phyloP scores from a whole-genome alignment of 2,329 filamentous ascomycete genomes.

The Fusarium guadeloupense region DNA sequence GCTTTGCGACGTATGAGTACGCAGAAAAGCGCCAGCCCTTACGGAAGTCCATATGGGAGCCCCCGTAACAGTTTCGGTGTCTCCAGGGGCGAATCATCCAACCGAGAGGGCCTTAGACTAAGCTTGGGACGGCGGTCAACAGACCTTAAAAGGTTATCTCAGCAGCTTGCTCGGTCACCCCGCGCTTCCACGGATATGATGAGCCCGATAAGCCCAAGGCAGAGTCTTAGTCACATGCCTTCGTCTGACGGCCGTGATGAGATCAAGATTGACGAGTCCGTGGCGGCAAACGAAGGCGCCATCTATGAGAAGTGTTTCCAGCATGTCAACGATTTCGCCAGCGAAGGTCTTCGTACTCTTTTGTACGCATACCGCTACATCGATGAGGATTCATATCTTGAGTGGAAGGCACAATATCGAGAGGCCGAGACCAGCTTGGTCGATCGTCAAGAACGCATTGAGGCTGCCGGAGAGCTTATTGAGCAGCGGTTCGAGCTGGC shows the following conservation, averaged over 20 bases:
- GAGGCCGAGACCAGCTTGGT: conserved; percentile 85
- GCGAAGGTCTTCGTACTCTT: conserved; percentile 85
- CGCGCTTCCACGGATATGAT: conserved; percentile 42
- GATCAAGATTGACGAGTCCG: conserved; percentile 66
- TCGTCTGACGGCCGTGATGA: conserved; percentile 54
- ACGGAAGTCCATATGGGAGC: conserved; percentile 47
- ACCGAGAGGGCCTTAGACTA: conserved; percentile 42
- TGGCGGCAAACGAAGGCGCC: conserved; percentile 68
- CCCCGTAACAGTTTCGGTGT: conserved; percentile 54
- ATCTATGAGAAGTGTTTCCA: conserved; percentile 88
- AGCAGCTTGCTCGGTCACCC: conserved; percentile 44
- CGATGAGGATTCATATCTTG: conserved; percentile 75
- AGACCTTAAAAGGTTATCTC: conserved; percentile 42
- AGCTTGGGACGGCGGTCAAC: conserved; percentile 46
- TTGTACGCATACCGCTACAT: conserved; percentile 84
- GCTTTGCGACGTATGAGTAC: conserved; percentile 49
- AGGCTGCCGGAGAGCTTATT: conserved; percentile 81
- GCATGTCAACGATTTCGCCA: conserved; percentile 88
- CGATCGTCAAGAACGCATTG: conserved; percentile 80
- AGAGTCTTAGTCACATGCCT: conserved; percentile 36
- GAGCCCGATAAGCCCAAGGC: conserved; percentile 31
- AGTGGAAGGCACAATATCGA: conserved; percentile 80
- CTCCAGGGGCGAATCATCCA: conserved; percentile 42
- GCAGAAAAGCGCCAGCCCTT: conserved; percentile 45
- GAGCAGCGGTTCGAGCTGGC: conserved; percentile 84